Conservation (phyloP, 495 filamentous ascomycete species). For the Penicillium paradoxum region DNA sequence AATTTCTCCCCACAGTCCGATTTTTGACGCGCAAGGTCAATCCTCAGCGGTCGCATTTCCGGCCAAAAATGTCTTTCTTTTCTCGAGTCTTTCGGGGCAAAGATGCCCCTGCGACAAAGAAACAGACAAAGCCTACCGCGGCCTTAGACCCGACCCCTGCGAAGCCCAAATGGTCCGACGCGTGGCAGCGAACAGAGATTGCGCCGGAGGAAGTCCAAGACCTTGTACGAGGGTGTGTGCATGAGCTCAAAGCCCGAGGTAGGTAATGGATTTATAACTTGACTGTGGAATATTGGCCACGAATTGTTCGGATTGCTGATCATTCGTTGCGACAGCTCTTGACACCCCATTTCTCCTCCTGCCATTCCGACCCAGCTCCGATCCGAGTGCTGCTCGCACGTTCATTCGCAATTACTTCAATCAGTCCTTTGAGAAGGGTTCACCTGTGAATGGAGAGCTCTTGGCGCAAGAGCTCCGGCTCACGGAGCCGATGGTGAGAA, state of each 20-base stretch:
- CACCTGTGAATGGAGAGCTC: slow-evolving; percentile 56
- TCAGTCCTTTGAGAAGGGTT: slow-evolving; percentile 39
- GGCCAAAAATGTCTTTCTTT: slow-evolving; percentile 57
- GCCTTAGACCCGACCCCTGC: slow-evolving; percentile 42
- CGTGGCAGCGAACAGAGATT: slow-evolving; percentile 81
- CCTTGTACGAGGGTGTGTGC: slow-evolving; percentile 74
- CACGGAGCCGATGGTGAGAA: slow-evolving; percentile 82
- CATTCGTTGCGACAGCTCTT: slow-evolving; percentile 54
- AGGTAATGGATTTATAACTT: slow-evolving; percentile 39
- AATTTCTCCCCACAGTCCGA: slow-evolving; percentile 10
- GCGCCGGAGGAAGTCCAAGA: slow-evolving; percentile 89
- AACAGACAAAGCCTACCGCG: slow-evolving; percentile 51
- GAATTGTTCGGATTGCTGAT: slow-evolving; percentile 34
- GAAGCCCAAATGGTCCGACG: slow-evolving; percentile 82
- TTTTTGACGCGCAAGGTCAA: slow-evolving; percentile 9
- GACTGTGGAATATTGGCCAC: slow-evolving; percentile 21
- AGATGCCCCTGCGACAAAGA: slow-evolving; percentile 57
- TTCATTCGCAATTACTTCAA: slow-evolving; percentile 95
- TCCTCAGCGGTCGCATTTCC: slow-evolving; percentile 8
- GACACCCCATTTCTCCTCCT: slow-evolving; percentile 89
- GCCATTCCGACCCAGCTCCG: slow-evolving; percentile 90
- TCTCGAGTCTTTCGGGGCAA: slow-evolving; percentile 67
- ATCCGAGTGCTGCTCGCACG: slow-evolving; percentile 82
- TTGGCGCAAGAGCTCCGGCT: slow-evolving; percentile 85
- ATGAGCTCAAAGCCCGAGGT: slow-evolving; percentile 94